Percentiles rank a stretch among this genome's conserved stretches.
Evolutionary conservation across 352 stramenopile species (phyloP).

Genomic region (Phytophthora megakarya): DNA sequence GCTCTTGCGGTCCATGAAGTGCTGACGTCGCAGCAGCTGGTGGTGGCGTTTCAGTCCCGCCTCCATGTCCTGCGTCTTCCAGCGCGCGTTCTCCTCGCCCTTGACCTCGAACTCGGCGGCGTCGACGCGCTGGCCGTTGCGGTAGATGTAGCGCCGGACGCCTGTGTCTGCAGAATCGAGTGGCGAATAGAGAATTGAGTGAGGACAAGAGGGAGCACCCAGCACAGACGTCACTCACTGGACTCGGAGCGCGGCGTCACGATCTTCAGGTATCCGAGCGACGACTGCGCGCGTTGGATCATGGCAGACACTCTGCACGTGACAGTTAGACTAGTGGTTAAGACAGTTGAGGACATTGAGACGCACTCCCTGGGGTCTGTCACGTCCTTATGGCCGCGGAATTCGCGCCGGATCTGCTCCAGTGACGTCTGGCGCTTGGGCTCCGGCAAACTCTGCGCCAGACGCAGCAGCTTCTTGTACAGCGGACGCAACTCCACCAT

Average conservation of each 20-base stretch:
- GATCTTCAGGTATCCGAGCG: constrained; percentile 87
- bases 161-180: constrained; percentile 45
- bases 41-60: constrained; percentile 73
- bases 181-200: background rate
- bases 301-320: constrained; percentile 71
- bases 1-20: constrained; percentile 87
- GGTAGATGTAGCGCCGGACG: constrained; percentile 84
- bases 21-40: constrained; percentile 77
- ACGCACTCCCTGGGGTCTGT: constrained; percentile 73
- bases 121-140: constrained; percentile 76
- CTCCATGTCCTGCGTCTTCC: constrained; percentile 78
- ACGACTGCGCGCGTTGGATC: constrained; percentile 80
- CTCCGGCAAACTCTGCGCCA: constrained; percentile 77
- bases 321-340: no score
- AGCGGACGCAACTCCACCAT: constrained; percentile 65
- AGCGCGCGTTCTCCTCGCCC: constrained; percentile 62
- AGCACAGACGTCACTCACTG: constrained; percentile 36
- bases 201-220: background rate
- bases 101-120: constrained; percentile 44
- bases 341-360: constrained; percentile 6
- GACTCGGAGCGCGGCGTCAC: constrained; percentile 70
- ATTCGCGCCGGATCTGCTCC: constrained; percentile 79
- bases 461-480: constrained; percentile 86
- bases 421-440: constrained; percentile 66
- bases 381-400: constrained; percentile 62